Evolutionary conservation across 1,139 yeast genomes (phyloP), one percentile per base, ranked within the genome.

Genomic region (Pichia sp.): DNA sequence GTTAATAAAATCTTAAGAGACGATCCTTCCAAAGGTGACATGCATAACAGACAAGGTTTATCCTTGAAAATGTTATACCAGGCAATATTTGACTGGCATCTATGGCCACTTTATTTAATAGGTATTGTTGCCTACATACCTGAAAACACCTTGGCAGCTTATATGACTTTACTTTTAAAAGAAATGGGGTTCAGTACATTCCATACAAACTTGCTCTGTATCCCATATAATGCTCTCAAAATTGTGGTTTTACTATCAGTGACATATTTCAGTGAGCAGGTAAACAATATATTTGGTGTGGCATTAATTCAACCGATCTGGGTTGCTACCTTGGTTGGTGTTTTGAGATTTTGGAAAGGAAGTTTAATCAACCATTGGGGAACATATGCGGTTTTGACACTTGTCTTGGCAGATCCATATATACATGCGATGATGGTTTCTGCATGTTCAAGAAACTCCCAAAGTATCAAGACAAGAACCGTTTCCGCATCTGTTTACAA

Each of bases 1-100:
- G 85, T 79, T 16, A 81, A 81, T 54, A 69, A 79, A 48, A 68
- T 81, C 2, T 64, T 81, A 44, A 63, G 86, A 53, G 85, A 81
- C 58, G 88, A 81, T 55, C 86, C 87, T 5, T 64, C 75, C 1
- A 81, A 81, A 60, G 85, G 85, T 23, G 81, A 77, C 50, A 78
- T 79, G 84, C 69, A 79, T 56, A 81, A 81, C 56, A 68, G 84
- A 56, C 75, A 77, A 54, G 77, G 77, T 3, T 63, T 77, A 27
- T 56, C 66, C 16, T 55, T 63, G 4, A 60, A 52, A 42, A 69
- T 68, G 55, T 54, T 77, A 39, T 53, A 58, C 46, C 56, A 59
- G 36, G 65, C 77, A 3, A 47, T 76, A 4, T 42, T 54, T 4
- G 86, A 81, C 58, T 75, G 69, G 52, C 79, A 80, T 56, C 55